Percentiles rank a stretch among this genome's conserved stretches.
Evolutionary conservation across 805 yeast species (phyloP).

Genomic region (Wickerhamomyces ciferrii): DNA sequence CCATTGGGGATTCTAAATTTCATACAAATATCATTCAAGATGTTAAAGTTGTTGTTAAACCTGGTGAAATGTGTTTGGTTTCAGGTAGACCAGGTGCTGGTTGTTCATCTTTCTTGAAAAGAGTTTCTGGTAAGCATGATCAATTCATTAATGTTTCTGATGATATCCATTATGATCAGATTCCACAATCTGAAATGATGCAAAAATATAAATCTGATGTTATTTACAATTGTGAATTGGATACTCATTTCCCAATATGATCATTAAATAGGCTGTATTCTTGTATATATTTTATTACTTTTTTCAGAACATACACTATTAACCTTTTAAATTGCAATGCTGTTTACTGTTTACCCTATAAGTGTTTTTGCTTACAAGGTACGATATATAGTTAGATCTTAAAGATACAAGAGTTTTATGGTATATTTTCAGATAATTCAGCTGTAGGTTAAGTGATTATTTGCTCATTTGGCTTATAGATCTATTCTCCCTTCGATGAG

Average conservation of each 20-base stretch:
- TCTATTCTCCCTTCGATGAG: too few species aligned
- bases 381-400: too few species aligned
- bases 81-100: constrained; percentile 77
- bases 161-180: constrained; percentile 55
- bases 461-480: too few species aligned
- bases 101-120: constrained; percentile 62
- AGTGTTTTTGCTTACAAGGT: too few species aligned
- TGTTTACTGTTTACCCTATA: too few species aligned
- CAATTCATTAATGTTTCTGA: constrained; percentile 44
- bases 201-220: constrained; percentile 49
- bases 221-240: constrained; percentile 57
- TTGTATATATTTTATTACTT: too few species aligned
- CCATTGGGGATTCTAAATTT: constrained; percentile 16
- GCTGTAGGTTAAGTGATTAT: too few species aligned
- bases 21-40: constrained; percentile 26
- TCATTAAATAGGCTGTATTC: too few species aligned
- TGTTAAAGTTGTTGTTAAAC: constrained; percentile 31
- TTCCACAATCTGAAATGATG: constrained; percentile 55
- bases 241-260: constrained; percentile 78
- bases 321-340: too few species aligned
- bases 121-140: constrained; percentile 53
- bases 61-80: constrained; percentile 66
- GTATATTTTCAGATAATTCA: too few species aligned
- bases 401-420: too few species aligned
- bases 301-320: too few species aligned